Evolutionary conservation across 2,329 filamentous ascomycete genomes (phyloP), one percentile per base, ranked within the genome.

Genomic region (Aspergillus quadricinctus): DNA sequence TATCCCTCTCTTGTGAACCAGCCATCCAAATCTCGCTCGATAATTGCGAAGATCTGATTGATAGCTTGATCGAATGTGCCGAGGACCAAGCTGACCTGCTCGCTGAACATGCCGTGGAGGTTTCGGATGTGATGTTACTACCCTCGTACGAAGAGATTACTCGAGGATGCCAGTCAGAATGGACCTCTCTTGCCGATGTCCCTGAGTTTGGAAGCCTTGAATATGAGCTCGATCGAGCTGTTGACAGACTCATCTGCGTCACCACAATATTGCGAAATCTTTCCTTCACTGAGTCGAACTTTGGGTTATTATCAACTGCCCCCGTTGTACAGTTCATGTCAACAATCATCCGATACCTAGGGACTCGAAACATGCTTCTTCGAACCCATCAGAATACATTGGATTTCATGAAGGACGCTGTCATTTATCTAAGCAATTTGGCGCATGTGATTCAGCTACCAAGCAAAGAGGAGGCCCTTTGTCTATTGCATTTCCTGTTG

Each of bases 401-500:
- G 62, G 94, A 99, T 73, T 93, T 97, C 66, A 96, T 97, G 90
- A 99, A 99, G 75, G 94, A 99, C 72, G 80, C 92, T 29, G 85
- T 97, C 56, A 88, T 91, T 17, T 86, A 96, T 63, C 80, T 99
- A 54, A 97, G 93, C 55, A 97, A 99, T 72, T 85, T 95, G 49
- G 87, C 92, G 7, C 85, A 89, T 49, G 83, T 85, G 9, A 83
- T 97, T 52, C 88, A 93, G 68, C 80, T 99, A 41, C 88, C 92
- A 1, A 88, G 88, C 21, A 87, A 89, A 60, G 92, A 97, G 68
- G 92, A 97, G 69, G 92, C 92, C 0, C 79, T 91, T 41, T 91
- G 89, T 66, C 80, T 97, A 6, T 78, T 99, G 41, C 88, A 96
- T 69, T 96, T 99, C 72, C 80, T 99, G 28, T 79, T 97, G 51